These are phyloP conservation scores for Penicillium malachiteum DNA, from an alignment of 495 filamentous ascomycete genomes.

Conservation along the genomic window DNA sequence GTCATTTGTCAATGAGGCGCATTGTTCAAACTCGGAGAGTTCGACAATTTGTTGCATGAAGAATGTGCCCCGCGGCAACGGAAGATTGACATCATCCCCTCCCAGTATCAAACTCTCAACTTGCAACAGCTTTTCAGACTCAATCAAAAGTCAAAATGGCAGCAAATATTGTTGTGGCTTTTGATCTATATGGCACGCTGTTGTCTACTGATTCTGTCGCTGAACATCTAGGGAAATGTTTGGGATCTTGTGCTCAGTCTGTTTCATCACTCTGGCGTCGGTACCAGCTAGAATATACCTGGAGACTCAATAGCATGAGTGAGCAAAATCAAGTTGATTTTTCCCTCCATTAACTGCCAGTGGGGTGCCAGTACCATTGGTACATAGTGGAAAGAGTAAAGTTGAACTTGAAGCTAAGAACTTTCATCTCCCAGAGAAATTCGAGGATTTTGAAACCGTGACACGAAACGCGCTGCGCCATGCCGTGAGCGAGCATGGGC, in stretches of 20 bases:
- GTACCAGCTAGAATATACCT: conserved; percentile 80
- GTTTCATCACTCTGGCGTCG: conserved; percentile 59
- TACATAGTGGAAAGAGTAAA: too few relatives aligned
- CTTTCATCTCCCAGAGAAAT: conserved; percentile 42
- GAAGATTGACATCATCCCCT: conserved; percentile 16
- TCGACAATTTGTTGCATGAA: background rate
- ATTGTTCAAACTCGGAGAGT: conserved; percentile 1
- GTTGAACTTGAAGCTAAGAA: conserved; percentile 5
- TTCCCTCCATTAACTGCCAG: too few relatives aligned
- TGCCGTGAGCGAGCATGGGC: conserved; percentile 56
- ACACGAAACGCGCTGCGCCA: conserved; percentile 63
- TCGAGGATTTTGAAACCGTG: conserved; percentile 63
- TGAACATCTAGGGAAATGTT: conserved; percentile 47
- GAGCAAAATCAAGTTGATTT: conserved; percentile 16
- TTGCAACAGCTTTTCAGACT: background rate
- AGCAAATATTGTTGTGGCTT: conserved; percentile 54
- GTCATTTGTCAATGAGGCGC: conserved; percentile 20
- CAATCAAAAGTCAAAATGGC: conserved; percentile 10
- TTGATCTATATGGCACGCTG: conserved; percentile 76
- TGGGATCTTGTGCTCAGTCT: conserved; percentile 44
- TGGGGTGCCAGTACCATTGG: background rate
- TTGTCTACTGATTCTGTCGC: conserved; percentile 69
- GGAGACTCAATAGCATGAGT: conserved; percentile 82
- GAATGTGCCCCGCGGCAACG: background rate
- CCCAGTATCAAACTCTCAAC: background rate